phyloP scores from a whole-genome alignment of 176 grass and related monocot species.

The Dendrocalamus sinicus region DNA sequence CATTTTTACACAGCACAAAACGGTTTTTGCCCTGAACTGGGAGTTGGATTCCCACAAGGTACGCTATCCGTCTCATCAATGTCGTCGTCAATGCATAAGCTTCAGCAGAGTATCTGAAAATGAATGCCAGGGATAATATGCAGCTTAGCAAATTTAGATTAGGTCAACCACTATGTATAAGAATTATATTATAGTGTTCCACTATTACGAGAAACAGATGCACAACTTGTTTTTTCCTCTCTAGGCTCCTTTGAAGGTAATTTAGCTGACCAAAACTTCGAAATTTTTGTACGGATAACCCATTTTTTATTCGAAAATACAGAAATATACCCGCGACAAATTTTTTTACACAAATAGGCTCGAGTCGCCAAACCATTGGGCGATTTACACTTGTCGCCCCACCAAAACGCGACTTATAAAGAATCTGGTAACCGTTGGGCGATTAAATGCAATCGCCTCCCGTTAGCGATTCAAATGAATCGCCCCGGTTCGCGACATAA shows the following conservation, averaged over 20 bases:
- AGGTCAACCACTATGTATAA: neutral
- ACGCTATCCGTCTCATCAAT: conserved; percentile 25
- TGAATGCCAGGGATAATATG: neutral
- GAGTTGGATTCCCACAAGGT: conserved; percentile 33
- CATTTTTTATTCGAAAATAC: too few relatives aligned
- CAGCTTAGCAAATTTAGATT: conserved; percentile 10
- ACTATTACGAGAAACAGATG: conserved; percentile 63
- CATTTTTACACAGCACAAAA: conserved; percentile 64
- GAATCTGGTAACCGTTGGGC: too few relatives aligned
- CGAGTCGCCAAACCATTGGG: too few relatives aligned
- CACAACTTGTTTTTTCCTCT: conserved; percentile 39
- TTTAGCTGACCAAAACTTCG: conserved; percentile 17
- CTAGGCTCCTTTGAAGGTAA: conserved; percentile 31
- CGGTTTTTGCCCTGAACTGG: conserved; percentile 50
- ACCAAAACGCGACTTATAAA: too few relatives aligned
- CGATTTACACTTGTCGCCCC: too few relatives aligned
- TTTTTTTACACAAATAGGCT: too few relatives aligned
- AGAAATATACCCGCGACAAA: too few relatives aligned
- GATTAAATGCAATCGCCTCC: too few relatives aligned
- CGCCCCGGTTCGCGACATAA: too few relatives aligned
- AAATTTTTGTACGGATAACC: too few relatives aligned
- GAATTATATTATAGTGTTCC: neutral
- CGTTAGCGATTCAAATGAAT: too few relatives aligned
- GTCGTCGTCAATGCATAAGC: conserved; percentile 79
- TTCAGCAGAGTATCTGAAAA: conserved; percentile 77